phyloP scores from a whole-genome alignment of 805 yeast species.

The Candida oleophila region DNA sequence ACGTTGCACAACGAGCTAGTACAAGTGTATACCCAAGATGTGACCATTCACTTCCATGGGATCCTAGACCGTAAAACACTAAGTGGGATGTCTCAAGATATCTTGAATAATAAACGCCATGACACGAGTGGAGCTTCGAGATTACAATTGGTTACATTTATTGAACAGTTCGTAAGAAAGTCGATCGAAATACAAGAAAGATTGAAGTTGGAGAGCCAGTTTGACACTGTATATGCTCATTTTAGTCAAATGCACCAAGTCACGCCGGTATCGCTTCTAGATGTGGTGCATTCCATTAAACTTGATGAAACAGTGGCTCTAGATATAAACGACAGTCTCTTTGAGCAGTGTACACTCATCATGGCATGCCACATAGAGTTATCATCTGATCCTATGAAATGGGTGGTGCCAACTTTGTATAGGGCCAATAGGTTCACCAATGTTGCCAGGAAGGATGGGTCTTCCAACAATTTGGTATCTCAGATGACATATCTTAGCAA shows the following conservation, averaged over 20 bases:
- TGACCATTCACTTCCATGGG: conserved; percentile 27
- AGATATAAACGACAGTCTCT: conserved; percentile 10
- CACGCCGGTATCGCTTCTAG: conserved; percentile 14
- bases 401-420: conserved; percentile 23
- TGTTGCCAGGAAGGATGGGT: conserved; percentile 12
- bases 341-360: conserved; percentile 28
- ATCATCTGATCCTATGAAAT: conserved; percentile 20
- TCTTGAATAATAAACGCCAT: conserved; percentile 17
- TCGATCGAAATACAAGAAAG: conserved; percentile 11
- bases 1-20: conserved; percentile 30
- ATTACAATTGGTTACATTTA: conserved; percentile 15
- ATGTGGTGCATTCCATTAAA: conserved; percentile 14
- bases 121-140: conserved; percentile 3
- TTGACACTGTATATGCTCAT: conserved; percentile 25
- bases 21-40: conserved; percentile 23
- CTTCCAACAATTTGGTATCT: conserved; percentile 27
- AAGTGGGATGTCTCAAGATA: conserved; percentile 16
- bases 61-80: background rate
- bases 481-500: conserved; percentile 22
- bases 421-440: conserved; percentile 17
- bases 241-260: conserved; percentile 14
- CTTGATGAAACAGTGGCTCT: conserved; percentile 9
- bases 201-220: conserved; percentile 10
- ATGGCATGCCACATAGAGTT: conserved; percentile 27
- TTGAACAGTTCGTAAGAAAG: conserved; percentile 25